A percentile compares a stretch with the other conserved stretches of the same genome.
phyloP scores from a whole-genome alignment of 306 rosid species.

The Prunus mongolica region DNA sequence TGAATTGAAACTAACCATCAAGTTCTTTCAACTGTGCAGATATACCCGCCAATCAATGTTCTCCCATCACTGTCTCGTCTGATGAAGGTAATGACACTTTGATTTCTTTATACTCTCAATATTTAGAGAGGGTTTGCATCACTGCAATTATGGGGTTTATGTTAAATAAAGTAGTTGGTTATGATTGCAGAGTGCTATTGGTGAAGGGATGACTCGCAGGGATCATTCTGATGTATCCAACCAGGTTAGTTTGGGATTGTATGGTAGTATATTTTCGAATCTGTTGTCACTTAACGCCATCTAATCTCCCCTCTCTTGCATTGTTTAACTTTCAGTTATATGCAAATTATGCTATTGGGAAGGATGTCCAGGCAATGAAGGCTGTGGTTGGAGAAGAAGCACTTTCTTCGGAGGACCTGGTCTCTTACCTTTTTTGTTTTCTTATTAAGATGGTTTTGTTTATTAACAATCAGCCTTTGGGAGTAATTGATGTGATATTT shows the following conservation, averaged over 20 bases:
- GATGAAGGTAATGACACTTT: constrained; percentile 74
- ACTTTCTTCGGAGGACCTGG: constrained; percentile 98
- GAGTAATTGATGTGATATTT: constrained; percentile 16
- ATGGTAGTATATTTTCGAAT: not conserved
- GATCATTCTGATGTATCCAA: constrained; percentile 98
- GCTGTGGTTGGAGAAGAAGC: constrained; percentile 99
- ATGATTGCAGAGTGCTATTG: constrained; percentile 92
- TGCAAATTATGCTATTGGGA: constrained; percentile 99
- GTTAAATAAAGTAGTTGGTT: constrained; percentile 7
- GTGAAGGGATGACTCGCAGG: constrained; percentile 98
- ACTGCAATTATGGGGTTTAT: not conserved
- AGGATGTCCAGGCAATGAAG: constrained; percentile 99
- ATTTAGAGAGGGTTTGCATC: not conserved
- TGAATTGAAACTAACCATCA: constrained; percentile 31
- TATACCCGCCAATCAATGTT: constrained; percentile 97
- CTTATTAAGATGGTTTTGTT: constrained; percentile 1
- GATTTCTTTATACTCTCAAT: constrained; percentile 13
- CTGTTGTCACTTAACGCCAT: constrained; percentile 1
- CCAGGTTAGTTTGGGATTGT: constrained; percentile 57
- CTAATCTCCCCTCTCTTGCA: constrained; percentile 16
- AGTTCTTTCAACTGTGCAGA: constrained; percentile 47
- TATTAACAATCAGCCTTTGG: not conserved
- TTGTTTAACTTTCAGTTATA: constrained; percentile 57
- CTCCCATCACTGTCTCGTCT: constrained; percentile 96
- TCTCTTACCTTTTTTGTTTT: constrained; percentile 24